Percentiles rank a stretch among this genome's conserved stretches.
Evolutionary conservation across 78 protist species (phyloP).

Genomic region (Chrysochromulina parva): DNA sequence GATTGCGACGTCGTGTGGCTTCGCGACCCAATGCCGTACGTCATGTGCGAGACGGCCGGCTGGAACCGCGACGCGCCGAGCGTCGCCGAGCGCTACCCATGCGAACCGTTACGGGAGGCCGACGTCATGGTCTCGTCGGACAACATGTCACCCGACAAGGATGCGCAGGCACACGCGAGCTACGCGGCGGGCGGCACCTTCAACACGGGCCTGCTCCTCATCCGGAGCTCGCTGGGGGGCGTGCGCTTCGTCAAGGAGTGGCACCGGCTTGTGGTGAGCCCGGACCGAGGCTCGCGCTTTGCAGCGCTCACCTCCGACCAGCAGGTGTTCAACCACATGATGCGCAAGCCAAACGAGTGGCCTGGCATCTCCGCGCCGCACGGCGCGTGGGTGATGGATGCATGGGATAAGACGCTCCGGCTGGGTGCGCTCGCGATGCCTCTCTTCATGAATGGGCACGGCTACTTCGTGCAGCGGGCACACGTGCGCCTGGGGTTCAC

Average conservation of each 20-base stretch:
- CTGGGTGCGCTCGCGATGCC: background rate
- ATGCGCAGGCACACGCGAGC: background rate
- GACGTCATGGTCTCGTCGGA: background rate
- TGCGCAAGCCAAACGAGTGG: background rate
- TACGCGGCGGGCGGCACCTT: background rate
- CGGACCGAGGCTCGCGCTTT: background rate
- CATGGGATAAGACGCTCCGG: background rate
- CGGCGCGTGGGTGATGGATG: background rate
- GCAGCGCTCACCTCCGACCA: constrained; percentile 3
- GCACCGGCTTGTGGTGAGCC: background rate
- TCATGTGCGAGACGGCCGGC: background rate
- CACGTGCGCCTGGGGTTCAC: background rate
- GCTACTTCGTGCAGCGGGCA: background rate
- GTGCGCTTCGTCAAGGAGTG: background rate
- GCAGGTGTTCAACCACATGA: constrained; percentile 3
- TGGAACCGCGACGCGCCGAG: background rate
- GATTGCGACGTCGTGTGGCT: constrained; percentile 13
- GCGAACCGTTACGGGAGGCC: background rate
- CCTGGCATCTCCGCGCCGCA: background rate
- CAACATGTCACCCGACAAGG: background rate
- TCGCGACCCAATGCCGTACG: background rate
- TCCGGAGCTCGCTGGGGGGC: background rate
- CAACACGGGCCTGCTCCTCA: background rate
- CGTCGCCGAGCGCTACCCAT: background rate
- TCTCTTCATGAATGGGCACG: constrained; percentile 15